These are phyloP conservation scores for Gelatoporia subvermispora DNA, from an alignment of 768 basidiomycete genomes.

Conservation along the genomic window DNA sequence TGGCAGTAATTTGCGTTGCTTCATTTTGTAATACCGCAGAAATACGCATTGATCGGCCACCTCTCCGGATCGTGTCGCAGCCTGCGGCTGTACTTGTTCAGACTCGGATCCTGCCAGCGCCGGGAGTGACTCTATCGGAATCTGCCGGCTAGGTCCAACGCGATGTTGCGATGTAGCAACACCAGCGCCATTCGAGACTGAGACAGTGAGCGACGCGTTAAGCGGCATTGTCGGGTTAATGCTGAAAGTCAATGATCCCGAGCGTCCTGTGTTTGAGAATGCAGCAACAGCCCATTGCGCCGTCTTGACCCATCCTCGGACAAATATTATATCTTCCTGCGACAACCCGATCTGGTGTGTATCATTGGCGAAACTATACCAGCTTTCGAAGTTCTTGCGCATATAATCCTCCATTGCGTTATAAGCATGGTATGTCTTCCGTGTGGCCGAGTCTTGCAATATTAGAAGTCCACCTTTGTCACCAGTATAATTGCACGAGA, in stretches of 20 bases:
- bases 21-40: slow-evolving; percentile 10
- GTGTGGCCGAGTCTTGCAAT: background rate
- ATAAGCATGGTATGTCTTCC: background rate
- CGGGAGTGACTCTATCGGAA: too few species aligned
- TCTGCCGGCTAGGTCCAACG: too few species aligned
- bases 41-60: slow-evolving; percentile 9
- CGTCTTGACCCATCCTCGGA: slow-evolving; percentile 1
- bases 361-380: slow-evolving; percentile 12
- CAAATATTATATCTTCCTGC: slow-evolving; percentile 3
- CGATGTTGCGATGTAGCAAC: too few species aligned
- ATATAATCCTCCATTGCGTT: slow-evolving; percentile 7
- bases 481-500: slow-evolving; percentile 4
- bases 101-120: too few species aligned
- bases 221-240: too few species aligned
- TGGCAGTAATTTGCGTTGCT: background rate
- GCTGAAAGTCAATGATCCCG: too few species aligned
- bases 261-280: too few species aligned
- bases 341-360: background rate
- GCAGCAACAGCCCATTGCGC: too few species aligned
- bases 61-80: background rate
- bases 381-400: slow-evolving; percentile 9
- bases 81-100: too few species aligned
- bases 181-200: too few species aligned
- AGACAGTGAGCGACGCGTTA: too few species aligned
- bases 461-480: slow-evolving; percentile 8